Percentiles rank a stretch among this genome's conserved stretches.
Evolutionary conservation across 768 basidiomycete species (phyloP).

Genomic region (Mycena metata): DNA sequence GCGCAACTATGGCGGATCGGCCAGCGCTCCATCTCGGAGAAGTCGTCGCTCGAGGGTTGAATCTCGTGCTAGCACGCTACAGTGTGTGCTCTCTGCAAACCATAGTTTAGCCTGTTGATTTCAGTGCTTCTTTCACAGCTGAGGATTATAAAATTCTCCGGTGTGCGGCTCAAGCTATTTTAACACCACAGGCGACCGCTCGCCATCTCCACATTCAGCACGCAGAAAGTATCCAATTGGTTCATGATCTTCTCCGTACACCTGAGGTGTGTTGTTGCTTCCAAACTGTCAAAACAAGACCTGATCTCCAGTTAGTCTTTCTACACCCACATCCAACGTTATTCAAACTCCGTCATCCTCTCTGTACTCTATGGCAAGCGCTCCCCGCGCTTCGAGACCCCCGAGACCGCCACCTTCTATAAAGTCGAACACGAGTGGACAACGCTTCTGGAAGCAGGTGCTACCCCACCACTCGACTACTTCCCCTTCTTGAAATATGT

Average conservation of each 20-base stretch:
- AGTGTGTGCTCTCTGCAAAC: conserved; percentile 15
- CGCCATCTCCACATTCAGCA: conserved; percentile 39
- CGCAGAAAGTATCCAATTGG: conserved; percentile 39
- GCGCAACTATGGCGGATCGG: conserved; percentile 43
- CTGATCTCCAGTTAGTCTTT: conserved; percentile 39
- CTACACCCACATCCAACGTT: conserved; percentile 47
- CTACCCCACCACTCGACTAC: conserved; percentile 53
- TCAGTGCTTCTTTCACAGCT: background rate
- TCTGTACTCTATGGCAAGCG: conserved; percentile 50
- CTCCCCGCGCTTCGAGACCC: conserved; percentile 43
- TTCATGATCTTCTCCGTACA: conserved; percentile 17
- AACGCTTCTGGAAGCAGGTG: conserved; percentile 47
- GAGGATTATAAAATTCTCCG: conserved; percentile 32
- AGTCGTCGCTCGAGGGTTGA: conserved; percentile 35
- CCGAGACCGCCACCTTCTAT: conserved; percentile 45
- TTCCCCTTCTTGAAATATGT: conserved; percentile 49
- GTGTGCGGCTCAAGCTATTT: conserved; percentile 34
- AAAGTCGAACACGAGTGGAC: conserved; percentile 45
- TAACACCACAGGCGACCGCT: conserved; percentile 40
- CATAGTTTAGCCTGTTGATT: background rate
- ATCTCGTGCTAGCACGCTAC: conserved; percentile 15
- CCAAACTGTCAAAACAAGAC: background rate
- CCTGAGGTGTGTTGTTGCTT: conserved; percentile 25
- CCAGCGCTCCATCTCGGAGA: conserved; percentile 41
- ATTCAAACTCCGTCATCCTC: conserved; percentile 47